These are phyloP conservation scores for Eucalyptus sp. DNA, from an alignment of 345 rosid species.

Conservation along the genomic window DNA sequence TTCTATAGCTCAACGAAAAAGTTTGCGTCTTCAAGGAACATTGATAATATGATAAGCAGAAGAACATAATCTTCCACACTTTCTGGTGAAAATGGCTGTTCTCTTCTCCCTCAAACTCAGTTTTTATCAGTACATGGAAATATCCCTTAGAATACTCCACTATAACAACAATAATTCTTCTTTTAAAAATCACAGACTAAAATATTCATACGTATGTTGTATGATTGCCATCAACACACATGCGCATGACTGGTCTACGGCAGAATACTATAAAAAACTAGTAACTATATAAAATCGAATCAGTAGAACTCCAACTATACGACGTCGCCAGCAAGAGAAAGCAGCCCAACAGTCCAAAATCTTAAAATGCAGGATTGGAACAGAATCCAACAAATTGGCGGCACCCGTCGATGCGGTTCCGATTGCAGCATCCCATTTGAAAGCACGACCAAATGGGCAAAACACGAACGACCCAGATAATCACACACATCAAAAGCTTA, in stretches of 20 bases:
- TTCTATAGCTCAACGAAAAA: neutral
- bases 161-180: neutral
- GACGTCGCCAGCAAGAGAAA: neutral
- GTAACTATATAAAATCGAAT: neutral
- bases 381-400: neutral
- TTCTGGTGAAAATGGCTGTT: neutral
- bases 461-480: neutral
- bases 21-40: neutral
- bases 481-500: neutral
- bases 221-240: neutral
- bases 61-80: neutral
- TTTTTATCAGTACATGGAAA: neutral
- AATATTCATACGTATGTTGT: neutral
- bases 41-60: neutral
- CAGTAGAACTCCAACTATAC: neutral
- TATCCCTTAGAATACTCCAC: neutral
- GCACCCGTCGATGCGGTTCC: neutral
- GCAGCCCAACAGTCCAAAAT: neutral
- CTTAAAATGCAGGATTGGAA: neutral
- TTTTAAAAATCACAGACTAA: neutral
- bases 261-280: neutral
- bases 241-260: neutral
- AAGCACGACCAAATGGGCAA: neutral
- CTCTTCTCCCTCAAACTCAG: neutral
- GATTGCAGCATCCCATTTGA: neutral